A percentile compares a stretch with the other conserved stretches of the same genome.
Evolutionary conservation across 805 yeast genomes (phyloP).

Genomic region (Jamesozyma hellenica): DNA sequence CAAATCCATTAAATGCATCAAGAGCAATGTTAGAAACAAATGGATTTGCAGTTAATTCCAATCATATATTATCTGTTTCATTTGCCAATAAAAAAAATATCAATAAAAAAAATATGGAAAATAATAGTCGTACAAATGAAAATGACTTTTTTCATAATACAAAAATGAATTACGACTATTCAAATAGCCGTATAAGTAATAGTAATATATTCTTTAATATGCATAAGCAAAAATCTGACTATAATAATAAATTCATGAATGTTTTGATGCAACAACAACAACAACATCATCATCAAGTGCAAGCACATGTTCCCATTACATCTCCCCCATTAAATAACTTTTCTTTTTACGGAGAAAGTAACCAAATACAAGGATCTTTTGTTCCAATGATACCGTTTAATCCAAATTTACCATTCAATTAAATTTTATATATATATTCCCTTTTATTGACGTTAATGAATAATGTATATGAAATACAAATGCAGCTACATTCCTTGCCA

Average conservation of each 20-base stretch:
- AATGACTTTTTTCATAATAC: background rate
- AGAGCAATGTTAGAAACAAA: constrained; percentile 51
- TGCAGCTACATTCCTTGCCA: no score
- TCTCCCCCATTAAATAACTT: background rate
- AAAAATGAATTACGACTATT: background rate
- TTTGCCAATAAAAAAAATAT: constrained; percentile 46
- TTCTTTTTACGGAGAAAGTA: background rate
- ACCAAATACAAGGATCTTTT: background rate
- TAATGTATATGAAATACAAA: no score
- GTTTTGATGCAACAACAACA: constrained; percentile 20
- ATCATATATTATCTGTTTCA: constrained; percentile 52
- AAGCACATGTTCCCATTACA: background rate
- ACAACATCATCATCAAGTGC: no score
- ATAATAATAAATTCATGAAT: constrained; percentile 21
- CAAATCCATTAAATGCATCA: constrained; percentile 54
- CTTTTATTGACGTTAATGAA: no score
- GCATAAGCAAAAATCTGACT: constrained; percentile 3
- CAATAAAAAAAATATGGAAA: background rate
- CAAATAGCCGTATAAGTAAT: no score
- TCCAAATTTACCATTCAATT: no score
- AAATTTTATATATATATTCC: no score
- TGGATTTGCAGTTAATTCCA: constrained; percentile 33
- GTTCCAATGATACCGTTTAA: background rate
- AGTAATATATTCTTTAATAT: no score
- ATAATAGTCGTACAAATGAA: background rate